Base-by-base conservation (phyloP, 768 basidiomycete species). In the Pisolithus orientalis region DNA sequence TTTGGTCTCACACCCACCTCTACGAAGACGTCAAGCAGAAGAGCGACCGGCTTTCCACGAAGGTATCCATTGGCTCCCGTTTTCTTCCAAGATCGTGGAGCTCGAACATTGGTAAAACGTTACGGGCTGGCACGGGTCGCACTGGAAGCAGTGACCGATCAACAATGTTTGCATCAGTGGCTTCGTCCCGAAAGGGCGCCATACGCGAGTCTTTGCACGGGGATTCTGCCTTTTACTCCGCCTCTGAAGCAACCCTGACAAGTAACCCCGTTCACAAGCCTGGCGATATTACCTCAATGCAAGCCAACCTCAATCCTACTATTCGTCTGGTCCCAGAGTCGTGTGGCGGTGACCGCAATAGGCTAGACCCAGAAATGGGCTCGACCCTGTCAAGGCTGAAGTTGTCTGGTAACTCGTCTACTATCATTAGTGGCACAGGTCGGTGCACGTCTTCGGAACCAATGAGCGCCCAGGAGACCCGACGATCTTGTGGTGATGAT, bases 1-100 rank as follows among this genome's bases (percentile, higher is more conserved):
- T 83, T 11, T 80, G 75, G 72, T 79, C 80, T 4, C 80, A 82
- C 61, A 70, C 69, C 51, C 69, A 79, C 56, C 65, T 82, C 32
- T 83, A 80, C 63, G 67, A 71, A 16, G 79, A 77, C 43, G 62
- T 64, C 11, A 72, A 76, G 60, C 73, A 74, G 57, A 75, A 73
- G 55, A 80, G 77, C 51, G 61, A 66, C 38, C 70, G 64, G 38
- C 50, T 72, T 2, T 65, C 73, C 16, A 62, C 70, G 49, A 63
- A 67, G 62, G 56, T 70, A 50, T 62, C 64, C 25, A 62, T 64
- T 29, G 53, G 64, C 45, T 44, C 64, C 25, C 68, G 62, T 27
- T 62, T 68, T 40, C 55, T 68, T 28, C 48, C 64, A 10, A 56
- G 61, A 24, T 62, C 51, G 25, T 64, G 62, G 67, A 57, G 65